Evolutionary conservation across 2,329 filamentous ascomycete genomes (phyloP).

Genomic region (Simplicillium sp.): DNA sequence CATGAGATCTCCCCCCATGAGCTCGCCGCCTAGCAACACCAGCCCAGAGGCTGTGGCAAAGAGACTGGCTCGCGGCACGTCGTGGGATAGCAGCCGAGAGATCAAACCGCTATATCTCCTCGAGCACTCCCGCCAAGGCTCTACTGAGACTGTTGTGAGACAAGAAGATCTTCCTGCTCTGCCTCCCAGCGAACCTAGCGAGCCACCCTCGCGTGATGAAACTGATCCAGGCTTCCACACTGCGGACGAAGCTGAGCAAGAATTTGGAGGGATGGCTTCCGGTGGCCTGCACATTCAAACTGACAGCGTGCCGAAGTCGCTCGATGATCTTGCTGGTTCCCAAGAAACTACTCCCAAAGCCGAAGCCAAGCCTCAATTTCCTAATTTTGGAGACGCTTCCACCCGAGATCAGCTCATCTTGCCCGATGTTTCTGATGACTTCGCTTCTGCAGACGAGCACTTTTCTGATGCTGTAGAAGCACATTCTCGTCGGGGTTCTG

Average conservation of each 20-base stretch:
- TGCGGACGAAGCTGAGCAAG: constrained; percentile 13
- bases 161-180: constrained; percentile 36
- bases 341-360: constrained; percentile 62
- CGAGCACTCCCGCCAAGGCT: constrained; percentile 44
- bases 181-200: constrained; percentile 30
- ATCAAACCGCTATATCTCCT: constrained; percentile 77
- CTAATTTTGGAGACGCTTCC: constrained; percentile 21
- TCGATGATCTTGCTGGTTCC: constrained; percentile 46
- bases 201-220: constrained; percentile 24
- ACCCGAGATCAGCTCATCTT: constrained; percentile 14
- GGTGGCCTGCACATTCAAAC: constrained; percentile 32
- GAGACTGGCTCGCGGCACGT: constrained; percentile 40
- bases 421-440: constrained; percentile 17
- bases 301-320: constrained; percentile 16
- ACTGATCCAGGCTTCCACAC: constrained; percentile 20
- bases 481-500: constrained; percentile 7
- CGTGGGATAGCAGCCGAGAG: constrained; percentile 57
- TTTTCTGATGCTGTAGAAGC: constrained; percentile 24
- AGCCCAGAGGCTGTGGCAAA: constrained; percentile 25
- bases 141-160: constrained; percentile 20
- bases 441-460: constrained; percentile 24
- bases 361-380: constrained; percentile 23
- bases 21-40: constrained; percentile 20
- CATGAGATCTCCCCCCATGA: constrained; percentile 26
- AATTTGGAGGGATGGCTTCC: constrained; percentile 10